Base-by-base conservation (phyloP, 257 asterid species). In the Jasminum sambac region DNA sequence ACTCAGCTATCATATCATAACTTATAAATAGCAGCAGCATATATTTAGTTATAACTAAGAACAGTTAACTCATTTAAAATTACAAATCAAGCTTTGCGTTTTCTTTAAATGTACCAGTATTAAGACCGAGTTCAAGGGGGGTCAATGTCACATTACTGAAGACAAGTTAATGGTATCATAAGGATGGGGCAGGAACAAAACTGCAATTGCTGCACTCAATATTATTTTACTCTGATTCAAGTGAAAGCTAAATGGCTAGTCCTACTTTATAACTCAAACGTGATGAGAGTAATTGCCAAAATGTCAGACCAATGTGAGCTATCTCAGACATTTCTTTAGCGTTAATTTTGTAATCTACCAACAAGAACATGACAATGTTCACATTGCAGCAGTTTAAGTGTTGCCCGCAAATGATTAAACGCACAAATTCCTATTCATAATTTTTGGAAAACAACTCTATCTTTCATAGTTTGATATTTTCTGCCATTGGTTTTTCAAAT, bases 21-120 rank as follows among this genome's bases (percentile, higher is more conserved):
- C 70, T 62, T 25, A 63, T 41, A 67, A 34, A 64, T 10, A 58
- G 72, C 12, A 61, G 61, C 67, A 44, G 41, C 62, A 55, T 26
- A 21, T 21, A 26, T 63, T 46, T 36, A 21, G 36, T 42, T 25
- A 44, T 66, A 23, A 24, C 42, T 48, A 34, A 64, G 19, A 39
- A 11, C 70, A 48, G 36, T 50, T 25, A 39, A 46, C 62, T n/a
- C 44, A 46, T 12, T 8, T 44, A 36, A 34, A 7, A 44, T 13
- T 10, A 41, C 26, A 26, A 8, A 36, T 50, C 58, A 69, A 69
- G 71, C n/a, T 40, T 30, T 48, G 36, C 67, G 17, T 1, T 11
- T 44, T 67, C 37, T 8, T 37, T 21, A 67, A 16, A n/a, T 23
- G 26, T 10, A 55, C 26, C 30, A 52, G 61, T 10, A 11, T 5